Percentiles rank a stretch among this genome's conserved stretches.
Conservation (phyloP, 164 flowering plant genomes). For the Stephania cephalantha region DNA sequence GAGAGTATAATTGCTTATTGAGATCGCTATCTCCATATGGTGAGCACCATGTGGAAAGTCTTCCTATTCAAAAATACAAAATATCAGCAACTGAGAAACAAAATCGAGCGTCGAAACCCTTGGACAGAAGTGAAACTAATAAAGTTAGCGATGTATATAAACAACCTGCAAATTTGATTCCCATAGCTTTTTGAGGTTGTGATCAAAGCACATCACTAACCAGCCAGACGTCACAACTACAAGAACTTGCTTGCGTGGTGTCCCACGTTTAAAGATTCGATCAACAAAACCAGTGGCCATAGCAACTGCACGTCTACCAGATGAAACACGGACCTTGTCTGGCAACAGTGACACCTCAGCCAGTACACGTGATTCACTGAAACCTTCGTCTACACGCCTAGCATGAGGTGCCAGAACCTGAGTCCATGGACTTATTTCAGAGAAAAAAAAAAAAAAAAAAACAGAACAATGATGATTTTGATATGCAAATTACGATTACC, state of each 20-base stretch:
- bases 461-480: not conserved
- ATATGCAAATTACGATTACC: not conserved
- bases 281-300: slow-evolving; percentile 94
- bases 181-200: slow-evolving; percentile 91
- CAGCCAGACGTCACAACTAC: slow-evolving; percentile 97
- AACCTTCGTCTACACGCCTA: slow-evolving; percentile 81
- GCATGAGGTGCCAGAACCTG: slow-evolving; percentile 82
- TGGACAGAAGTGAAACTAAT: not conserved
- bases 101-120: not conserved
- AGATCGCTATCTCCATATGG: slow-evolving; percentile 51
- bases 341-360: slow-evolving; percentile 74
- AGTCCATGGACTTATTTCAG: not conserved
- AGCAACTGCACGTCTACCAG: slow-evolving; percentile 94
- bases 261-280: slow-evolving; percentile 46
- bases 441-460: not conserved
- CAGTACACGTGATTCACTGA: slow-evolving; percentile 76
- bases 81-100: slow-evolving; percentile 5
- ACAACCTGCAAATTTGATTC: slow-evolving; percentile 77
- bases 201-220: slow-evolving; percentile 96
- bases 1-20: slow-evolving; percentile 63
- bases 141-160: not conserved
- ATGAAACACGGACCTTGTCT: slow-evolving; percentile 68
- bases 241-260: slow-evolving; percentile 71
- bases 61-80: slow-evolving; percentile 34
- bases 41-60: slow-evolving; percentile 77